Percentiles rank a stretch among this genome's conserved stretches.
These are phyloP conservation scores for Aspergillus bertholletiae DNA, from an alignment of 495 filamentous ascomycete species.

Conservation along the genomic window DNA sequence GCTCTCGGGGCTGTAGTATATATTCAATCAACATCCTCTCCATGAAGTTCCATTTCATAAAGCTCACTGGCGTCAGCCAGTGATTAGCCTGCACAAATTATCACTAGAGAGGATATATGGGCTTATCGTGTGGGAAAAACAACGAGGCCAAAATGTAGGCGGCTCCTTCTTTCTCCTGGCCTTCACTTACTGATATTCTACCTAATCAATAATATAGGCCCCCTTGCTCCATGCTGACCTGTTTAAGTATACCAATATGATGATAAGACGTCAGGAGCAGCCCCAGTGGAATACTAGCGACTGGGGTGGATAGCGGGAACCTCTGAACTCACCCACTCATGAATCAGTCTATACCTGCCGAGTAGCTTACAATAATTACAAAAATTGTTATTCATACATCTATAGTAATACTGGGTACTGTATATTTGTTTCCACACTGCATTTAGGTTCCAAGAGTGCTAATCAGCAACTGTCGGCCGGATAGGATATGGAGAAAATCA, in stretches of 20 bases:
- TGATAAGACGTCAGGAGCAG: conserved; percentile 10
- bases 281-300: conserved; percentile 39
- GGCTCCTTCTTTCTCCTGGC: background rate
- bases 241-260: conserved; percentile 18
- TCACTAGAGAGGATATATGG: conserved; percentile 19
- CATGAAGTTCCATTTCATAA: conserved; percentile 35
- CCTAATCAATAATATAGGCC: too few species aligned
- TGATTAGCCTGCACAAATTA: conserved; percentile 50
- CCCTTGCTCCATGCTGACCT: conserved; percentile 29
- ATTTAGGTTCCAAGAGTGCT: conserved; percentile 16
- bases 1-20: conserved; percentile 49
- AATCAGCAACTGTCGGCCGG: conserved; percentile 20
- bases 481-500: conserved; percentile 31
- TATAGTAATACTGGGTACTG: conserved; percentile 21
- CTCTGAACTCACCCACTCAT: conserved; percentile 19
- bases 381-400: conserved; percentile 26
- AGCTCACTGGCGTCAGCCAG: conserved; percentile 48
- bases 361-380: conserved; percentile 21
- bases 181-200: background rate
- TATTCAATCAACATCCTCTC: conserved; percentile 43
- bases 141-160: conserved; percentile 20
- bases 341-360: conserved; percentile 21
- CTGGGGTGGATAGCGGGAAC: conserved; percentile 25
- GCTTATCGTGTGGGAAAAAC: conserved; percentile 22
- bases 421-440: conserved; percentile 24